Evolutionary conservation across 2,329 filamentous ascomycete genomes (phyloP).

Genomic region (Aureobasidium pullulans): DNA sequence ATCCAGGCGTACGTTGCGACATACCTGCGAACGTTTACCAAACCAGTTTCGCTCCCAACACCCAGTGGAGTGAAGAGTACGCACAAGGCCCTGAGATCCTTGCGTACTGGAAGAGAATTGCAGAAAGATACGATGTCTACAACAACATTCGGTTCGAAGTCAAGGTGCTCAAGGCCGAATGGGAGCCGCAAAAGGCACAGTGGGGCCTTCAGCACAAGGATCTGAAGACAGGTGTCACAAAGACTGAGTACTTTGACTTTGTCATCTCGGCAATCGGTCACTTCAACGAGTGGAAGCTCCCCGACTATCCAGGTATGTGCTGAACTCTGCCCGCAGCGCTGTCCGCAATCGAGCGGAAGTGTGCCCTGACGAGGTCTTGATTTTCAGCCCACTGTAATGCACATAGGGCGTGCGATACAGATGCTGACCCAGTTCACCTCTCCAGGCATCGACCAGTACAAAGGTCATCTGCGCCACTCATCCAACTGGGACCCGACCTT

Average conservation of each 20-base stretch:
- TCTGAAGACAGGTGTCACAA: constrained; percentile 27
- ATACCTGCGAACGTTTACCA: constrained; percentile 66
- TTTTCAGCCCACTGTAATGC: too few relatives aligned
- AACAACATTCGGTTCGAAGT: constrained; percentile 48
- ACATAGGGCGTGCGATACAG: too few relatives aligned
- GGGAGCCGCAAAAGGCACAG: constrained; percentile 44
- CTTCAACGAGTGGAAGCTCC: constrained; percentile 59
- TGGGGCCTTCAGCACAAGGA: constrained; percentile 48
- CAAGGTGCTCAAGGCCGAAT: constrained; percentile 48
- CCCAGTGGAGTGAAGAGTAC: constrained; percentile 62
- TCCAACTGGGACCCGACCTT: constrained; percentile 29
- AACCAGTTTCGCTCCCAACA: constrained; percentile 59
- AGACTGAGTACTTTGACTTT: constrained; percentile 49
- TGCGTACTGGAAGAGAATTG: constrained; percentile 57
- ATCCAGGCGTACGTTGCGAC: constrained; percentile 61
- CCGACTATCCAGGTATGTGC: constrained; percentile 44
- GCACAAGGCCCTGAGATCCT: constrained; percentile 60
- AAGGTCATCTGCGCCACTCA: constrained; percentile 33
- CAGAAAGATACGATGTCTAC: constrained; percentile 58
- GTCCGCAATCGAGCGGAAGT: too few relatives aligned
- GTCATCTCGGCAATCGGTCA: constrained; percentile 57
- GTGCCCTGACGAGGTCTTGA: too few relatives aligned
- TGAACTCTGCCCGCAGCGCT: too few relatives aligned
- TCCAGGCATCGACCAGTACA: constrained; percentile 22
- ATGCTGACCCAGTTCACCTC: too few relatives aligned